These are phyloP conservation scores for Tetraselmis chui DNA, from an alignment of 139 green algal genomes.

Conservation along the genomic window DNA sequence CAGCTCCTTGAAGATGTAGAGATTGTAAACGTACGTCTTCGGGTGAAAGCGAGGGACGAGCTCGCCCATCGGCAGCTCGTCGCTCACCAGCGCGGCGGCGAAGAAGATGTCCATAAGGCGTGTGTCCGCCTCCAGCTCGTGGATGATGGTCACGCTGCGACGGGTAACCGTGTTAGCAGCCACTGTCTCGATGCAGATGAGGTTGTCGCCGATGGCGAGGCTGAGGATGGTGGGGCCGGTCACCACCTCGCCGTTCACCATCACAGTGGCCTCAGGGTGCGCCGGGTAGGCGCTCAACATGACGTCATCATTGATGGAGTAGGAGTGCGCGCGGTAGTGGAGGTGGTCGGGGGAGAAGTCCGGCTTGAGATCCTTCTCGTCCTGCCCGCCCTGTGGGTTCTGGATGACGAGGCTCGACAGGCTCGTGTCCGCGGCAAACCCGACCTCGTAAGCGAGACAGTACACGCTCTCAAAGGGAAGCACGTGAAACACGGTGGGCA, in stretches of 20 bases:
- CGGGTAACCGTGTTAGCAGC: neutral
- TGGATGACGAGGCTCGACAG: neutral
- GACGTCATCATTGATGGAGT: slow-evolving; percentile 1
- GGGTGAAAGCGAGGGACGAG: slow-evolving; percentile 9
- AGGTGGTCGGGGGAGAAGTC: neutral
- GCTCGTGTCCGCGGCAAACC: neutral
- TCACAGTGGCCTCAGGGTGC: neutral
- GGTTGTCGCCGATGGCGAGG: neutral
- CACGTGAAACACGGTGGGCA: slow-evolving; percentile 5
- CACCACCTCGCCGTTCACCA: neutral
- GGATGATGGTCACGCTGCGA: neutral
- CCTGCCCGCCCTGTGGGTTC: neutral
- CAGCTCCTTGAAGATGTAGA: neutral
- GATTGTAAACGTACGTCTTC: slow-evolving; percentile 13
- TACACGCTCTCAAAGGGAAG: slow-evolving; percentile 11
- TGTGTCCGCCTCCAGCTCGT: slow-evolving; percentile 4
- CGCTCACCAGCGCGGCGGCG: neutral
- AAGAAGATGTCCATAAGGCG: slow-evolving; percentile 1
- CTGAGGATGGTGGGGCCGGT: neutral
- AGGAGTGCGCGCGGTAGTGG: neutral
- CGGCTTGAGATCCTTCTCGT: slow-evolving; percentile 1
- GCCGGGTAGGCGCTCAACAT: neutral
- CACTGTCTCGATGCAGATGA: slow-evolving; percentile 1
- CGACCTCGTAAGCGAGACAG: slow-evolving; percentile 13
- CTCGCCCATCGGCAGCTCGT: neutral